Conservation (phyloP, 225 moss, liverwort and hornwort species). For the Asterella californica region DNA sequence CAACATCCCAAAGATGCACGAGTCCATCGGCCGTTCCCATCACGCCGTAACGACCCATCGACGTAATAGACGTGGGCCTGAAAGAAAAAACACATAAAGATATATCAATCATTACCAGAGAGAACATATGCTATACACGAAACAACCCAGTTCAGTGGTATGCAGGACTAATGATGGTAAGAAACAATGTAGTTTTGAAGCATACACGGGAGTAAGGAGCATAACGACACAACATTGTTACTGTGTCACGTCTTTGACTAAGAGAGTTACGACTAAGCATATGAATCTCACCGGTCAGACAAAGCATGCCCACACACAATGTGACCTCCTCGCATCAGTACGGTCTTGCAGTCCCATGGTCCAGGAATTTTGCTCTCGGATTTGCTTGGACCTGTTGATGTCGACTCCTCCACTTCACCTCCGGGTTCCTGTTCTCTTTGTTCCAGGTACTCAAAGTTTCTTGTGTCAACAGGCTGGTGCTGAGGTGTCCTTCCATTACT, state of each 20-base stretch:
- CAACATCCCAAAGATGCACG: constrained; percentile 39
- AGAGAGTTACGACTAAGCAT: neutral
- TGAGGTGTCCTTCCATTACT: constrained; percentile 14
- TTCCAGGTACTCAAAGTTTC: neutral
- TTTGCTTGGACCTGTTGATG: neutral
- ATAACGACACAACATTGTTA: neutral
- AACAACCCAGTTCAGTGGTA: neutral
- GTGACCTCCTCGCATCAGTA: constrained; percentile 1
- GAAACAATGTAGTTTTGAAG: too few relatives aligned
- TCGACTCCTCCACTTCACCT: neutral
- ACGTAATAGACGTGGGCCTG: constrained; percentile 33
- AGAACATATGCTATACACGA: neutral
- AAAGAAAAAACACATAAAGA: neutral
- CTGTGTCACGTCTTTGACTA: neutral
- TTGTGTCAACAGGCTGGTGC: constrained; percentile 3
- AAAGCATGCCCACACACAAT: constrained; percentile 20
- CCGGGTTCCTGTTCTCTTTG: neutral
- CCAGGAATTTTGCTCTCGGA: neutral
- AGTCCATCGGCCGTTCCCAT: constrained; percentile 36
- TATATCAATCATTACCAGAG: neutral
- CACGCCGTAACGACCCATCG: constrained; percentile 33
- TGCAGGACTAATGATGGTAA: neutral
- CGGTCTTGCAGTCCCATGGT: constrained; percentile 20
- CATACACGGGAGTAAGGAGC: neutral
- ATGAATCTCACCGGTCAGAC: constrained; percentile 19